Conservation (phyloP, 23 red algal genomes). For the Gracilaria gracilis region DNA sequence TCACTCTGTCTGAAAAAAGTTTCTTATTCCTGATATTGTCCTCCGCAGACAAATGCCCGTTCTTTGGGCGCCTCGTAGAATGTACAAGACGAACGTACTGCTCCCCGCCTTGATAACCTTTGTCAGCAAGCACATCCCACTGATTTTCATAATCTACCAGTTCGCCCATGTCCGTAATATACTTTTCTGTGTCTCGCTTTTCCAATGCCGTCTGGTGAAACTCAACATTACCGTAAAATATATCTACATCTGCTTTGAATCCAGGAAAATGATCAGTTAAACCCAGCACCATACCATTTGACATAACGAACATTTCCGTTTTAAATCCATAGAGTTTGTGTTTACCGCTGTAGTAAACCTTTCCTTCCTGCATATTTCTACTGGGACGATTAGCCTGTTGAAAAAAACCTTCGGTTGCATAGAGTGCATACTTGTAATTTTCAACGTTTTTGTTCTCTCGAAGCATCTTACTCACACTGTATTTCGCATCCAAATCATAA, state of each 20-base stretch:
- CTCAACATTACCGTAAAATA: constrained; percentile 26
- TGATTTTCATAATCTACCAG: neutral
- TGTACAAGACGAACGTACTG: constrained; percentile 4
- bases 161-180: neutral
- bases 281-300: neutral
- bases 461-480: neutral
- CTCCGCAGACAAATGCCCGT: neutral
- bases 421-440: constrained; percentile 8
- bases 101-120: constrained; percentile 16
- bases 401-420: constrained; percentile 45
- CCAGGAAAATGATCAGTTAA: neutral
- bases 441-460: neutral
- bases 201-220: neutral
- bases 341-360: constrained; percentile 39
- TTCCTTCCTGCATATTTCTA: constrained; percentile 31
- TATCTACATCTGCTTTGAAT: neutral
- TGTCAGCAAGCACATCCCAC: neutral
- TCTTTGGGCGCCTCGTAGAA: constrained; percentile 1
- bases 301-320: constrained; percentile 9
- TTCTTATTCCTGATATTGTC: neutral
- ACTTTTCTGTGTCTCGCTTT: neutral
- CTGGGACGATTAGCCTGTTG: constrained; percentile 12
- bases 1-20: constrained; percentile 26
- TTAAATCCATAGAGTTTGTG: constrained; percentile 59
- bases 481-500: neutral